Evolutionary conservation across 192 early-diverging fungal genomes (phyloP).

Genomic region (Anaeromyces robustus): DNA sequence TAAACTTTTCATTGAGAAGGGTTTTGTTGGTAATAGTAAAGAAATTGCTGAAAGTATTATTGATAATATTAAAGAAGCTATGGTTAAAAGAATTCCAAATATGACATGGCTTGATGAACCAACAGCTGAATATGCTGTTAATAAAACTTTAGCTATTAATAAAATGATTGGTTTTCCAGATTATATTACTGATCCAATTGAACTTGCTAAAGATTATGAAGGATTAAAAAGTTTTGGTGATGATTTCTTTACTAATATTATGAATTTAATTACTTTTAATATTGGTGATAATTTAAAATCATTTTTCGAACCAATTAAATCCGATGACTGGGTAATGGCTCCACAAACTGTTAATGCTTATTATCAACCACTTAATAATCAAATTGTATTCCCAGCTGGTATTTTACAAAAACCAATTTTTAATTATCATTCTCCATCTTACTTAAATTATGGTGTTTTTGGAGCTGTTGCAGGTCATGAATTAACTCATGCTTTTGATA

Average conservation of each 20-base stretch:
- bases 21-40: neutral
- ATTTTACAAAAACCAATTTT: neutral
- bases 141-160: neutral
- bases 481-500: neutral
- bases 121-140: neutral
- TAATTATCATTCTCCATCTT: neutral
- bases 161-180: neutral
- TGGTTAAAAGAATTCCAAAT: neutral
- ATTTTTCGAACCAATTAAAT: neutral
- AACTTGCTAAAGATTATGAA: neutral
- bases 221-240: neutral
- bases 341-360: slow-evolving; percentile 2
- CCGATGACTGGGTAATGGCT: neutral
- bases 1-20: neutral
- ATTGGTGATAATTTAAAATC: neutral
- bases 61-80: neutral
- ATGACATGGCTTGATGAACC: neutral
- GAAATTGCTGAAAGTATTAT: neutral
- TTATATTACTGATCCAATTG: neutral
- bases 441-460: neutral
- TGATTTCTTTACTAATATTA: neutral
- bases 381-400: neutral
- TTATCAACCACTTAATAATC: neutral
- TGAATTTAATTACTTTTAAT: neutral
- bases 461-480: neutral